Evolutionary conservation across 257 asterid genomes (phyloP).

Genomic region (Craterostigma plantagineum): DNA sequence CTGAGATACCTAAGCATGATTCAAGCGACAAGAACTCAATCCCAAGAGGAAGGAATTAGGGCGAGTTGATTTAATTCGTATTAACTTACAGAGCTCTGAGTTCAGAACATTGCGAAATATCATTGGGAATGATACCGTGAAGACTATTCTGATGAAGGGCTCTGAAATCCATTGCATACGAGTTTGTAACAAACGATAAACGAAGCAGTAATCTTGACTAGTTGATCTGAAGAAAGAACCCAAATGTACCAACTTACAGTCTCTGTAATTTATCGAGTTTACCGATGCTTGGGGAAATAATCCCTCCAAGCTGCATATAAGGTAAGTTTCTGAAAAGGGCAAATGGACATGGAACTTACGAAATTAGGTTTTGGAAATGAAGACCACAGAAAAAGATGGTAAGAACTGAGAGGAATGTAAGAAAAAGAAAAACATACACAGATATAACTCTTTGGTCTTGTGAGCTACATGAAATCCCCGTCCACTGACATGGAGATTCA

Average conservation of each 20-base stretch:
- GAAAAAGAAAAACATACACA: slow-evolving; percentile 55
- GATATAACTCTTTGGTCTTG: slow-evolving; percentile 64
- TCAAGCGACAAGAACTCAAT: neutral
- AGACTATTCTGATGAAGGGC: slow-evolving; percentile 89
- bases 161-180: slow-evolving; percentile 37
- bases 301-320: slow-evolving; percentile 75
- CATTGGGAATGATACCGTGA: slow-evolving; percentile 69
- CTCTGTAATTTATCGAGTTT: slow-evolving; percentile 62
- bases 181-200: neutral
- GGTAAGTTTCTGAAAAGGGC: slow-evolving; percentile 52
- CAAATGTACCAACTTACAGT: slow-evolving; percentile 42
- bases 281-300: slow-evolving; percentile 67
- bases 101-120: slow-evolving; percentile 53
- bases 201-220: neutral
- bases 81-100: slow-evolving; percentile 81
- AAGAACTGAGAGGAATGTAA: too few relatives aligned
- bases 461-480: slow-evolving; percentile 69
- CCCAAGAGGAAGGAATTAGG: too few relatives aligned
- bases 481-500: slow-evolving; percentile 75
- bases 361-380: too few relatives aligned
- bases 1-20: slow-evolving; percentile 48
- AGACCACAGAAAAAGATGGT: too few relatives aligned
- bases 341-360: too few relatives aligned
- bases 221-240: neutral
- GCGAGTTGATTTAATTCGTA: too few relatives aligned